Evolutionary conservation across 2,329 filamentous ascomycete genomes (phyloP).

Genomic region (Sclerotinia spermophila): DNA sequence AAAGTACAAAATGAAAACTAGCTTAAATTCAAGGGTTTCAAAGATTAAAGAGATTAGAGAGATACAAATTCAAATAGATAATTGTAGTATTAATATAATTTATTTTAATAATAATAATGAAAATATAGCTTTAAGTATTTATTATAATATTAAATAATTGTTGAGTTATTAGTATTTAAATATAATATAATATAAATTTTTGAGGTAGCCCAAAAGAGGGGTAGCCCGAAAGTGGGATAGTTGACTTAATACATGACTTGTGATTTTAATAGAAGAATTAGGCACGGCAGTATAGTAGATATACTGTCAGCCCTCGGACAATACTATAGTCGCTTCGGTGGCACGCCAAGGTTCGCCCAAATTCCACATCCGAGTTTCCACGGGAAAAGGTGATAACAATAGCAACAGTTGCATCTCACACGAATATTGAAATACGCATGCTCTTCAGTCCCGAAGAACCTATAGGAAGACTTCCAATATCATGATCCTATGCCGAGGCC

Average conservation of each 20-base stretch:
- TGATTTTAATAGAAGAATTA: constrained; percentile 5
- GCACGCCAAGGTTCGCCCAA: constrained; percentile 1
- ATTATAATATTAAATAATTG: too few species aligned
- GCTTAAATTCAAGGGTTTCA: too few species aligned
- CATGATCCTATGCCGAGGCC: constrained; percentile 6
- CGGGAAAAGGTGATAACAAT: constrained; percentile 18
- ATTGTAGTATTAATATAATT: too few species aligned
- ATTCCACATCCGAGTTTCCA: not conserved
- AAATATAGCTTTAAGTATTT: too few species aligned
- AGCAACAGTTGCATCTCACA: constrained; percentile 2
- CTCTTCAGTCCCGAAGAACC: not conserved
- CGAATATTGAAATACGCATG: constrained; percentile 9
- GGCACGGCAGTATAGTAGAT: constrained; percentile 10
- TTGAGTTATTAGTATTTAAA: too few species aligned
- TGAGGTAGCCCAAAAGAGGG: too few species aligned
- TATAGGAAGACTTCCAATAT: not conserved
- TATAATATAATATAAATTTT: too few species aligned
- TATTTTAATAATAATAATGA: too few species aligned
- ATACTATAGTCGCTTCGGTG: constrained; percentile 10
- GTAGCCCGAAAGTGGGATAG: too few species aligned
- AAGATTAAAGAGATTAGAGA: too few species aligned
- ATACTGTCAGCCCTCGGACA: constrained; percentile 18
- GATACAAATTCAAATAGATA: too few species aligned
- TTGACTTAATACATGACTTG: not conserved
- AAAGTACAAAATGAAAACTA: too few species aligned